Conservation (phyloP, 208 protist genomes). For the Phytomonas sp. region DNA sequence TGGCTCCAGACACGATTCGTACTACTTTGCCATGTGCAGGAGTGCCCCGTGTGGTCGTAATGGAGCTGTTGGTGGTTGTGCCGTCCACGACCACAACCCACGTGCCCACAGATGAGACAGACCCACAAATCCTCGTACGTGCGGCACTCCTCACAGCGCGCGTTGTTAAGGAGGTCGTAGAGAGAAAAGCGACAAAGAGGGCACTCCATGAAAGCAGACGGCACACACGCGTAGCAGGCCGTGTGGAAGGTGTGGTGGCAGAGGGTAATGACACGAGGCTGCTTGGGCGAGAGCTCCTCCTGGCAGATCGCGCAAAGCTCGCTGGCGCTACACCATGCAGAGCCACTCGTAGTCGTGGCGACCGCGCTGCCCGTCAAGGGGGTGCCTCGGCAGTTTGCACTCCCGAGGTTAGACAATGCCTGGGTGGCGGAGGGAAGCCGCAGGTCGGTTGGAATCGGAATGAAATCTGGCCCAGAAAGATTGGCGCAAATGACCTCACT, state of each 20-base stretch:
- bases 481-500: not conserved
- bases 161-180: constrained; percentile 56
- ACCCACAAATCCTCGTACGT: constrained; percentile 75
- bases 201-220: constrained; percentile 39
- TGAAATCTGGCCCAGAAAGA: not conserved
- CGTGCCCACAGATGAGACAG: constrained; percentile 77
- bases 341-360: not conserved
- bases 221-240: constrained; percentile 47
- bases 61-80: constrained; percentile 46
- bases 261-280: constrained; percentile 47
- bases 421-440: too few species aligned
- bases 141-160: constrained; percentile 55
- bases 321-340: constrained; percentile 5
- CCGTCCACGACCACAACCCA: constrained; percentile 55
- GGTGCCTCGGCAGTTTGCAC: not conserved
- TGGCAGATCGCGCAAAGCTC: constrained; percentile 71
- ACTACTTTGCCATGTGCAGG: constrained; percentile 58
- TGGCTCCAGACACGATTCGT: constrained; percentile 67
- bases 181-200: constrained; percentile 79
- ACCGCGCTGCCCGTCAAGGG: not conserved
- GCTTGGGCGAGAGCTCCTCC: constrained; percentile 30
- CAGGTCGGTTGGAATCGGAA: not conserved
- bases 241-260: constrained; percentile 75
- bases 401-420: not conserved
- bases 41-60: constrained; percentile 55